Evolutionary conservation across 129 eudicot species (phyloP), one percentile per base, ranked within the genome.

Genomic region (Saussurea involucrata): DNA sequence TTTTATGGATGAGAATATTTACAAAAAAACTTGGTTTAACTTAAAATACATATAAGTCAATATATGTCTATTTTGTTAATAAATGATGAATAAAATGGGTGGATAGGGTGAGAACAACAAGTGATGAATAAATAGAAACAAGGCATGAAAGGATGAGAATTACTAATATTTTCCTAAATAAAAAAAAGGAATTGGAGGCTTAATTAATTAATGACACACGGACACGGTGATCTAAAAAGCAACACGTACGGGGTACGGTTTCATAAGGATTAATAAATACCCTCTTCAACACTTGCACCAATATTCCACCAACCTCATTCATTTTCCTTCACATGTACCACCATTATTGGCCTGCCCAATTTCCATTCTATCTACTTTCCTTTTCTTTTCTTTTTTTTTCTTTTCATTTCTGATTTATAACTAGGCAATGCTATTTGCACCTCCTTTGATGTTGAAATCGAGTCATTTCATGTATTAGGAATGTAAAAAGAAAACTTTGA

Each of bases 281-380:
- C 28, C 28, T 72, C 42, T 73, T 72, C 32, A 80, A 72, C 32
- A 68, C 74, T 53, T 73, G 46, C 83, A 73, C 74, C 83, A 64
- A 72, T 44, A 79, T 71, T 65, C 33, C 71, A 80, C 80, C 84
- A 67, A 80, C 80, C 76, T 67, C 76, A 74, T 80, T 80, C 75
- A 80, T 60, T 36, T 10, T 34, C 69, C 36, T 13, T 57, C 75
- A 80, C 75, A 74, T 55, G 69, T 66, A 61, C 36, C 68, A 53
- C 79, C 60, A 66, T 67, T 67, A 80, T 74, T 80, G 76, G 57
- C 34, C n/a, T 27, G 9, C 53, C 80, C 65, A 55, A 73, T 80
- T 55, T 80, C 31, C 4, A 20, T 46, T 40, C 15, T 40, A 8
- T 40, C 49, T 40, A 36, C 10, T 11, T 42, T 12, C 15, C 1